phyloP scores from a whole-genome alignment of 306 rosid species.

The Trifolium dubium region DNA sequence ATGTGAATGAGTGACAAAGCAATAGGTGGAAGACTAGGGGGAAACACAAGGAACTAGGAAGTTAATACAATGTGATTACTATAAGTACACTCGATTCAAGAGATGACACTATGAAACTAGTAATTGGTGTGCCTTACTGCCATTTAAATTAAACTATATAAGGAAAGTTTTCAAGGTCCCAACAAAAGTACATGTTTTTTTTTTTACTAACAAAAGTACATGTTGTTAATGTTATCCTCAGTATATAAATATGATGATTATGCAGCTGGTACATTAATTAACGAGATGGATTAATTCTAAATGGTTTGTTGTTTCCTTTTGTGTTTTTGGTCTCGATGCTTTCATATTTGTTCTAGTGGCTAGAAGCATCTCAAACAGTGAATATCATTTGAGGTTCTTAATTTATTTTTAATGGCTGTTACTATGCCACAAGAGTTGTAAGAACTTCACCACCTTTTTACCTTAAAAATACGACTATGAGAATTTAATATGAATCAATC shows the following conservation, averaged over 20 bases:
- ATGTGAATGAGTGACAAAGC: conserved; percentile 19
- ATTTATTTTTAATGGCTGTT: neutral
- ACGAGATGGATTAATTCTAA: conserved; percentile 32
- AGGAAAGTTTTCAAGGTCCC: conserved; percentile 39
- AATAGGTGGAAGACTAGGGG: conserved; percentile 23
- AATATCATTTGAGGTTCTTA: neutral
- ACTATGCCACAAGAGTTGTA: neutral
- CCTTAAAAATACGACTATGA: neutral
- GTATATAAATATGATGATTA: conserved; percentile 25
- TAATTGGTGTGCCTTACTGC: conserved; percentile 22
- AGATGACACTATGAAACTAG: conserved; percentile 43
- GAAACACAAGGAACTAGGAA: conserved; percentile 39
- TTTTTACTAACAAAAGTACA: conserved; percentile 27
- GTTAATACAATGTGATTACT: conserved; percentile 34
- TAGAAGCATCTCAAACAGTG: neutral
- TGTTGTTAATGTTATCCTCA: conserved; percentile 29
- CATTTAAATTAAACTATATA: conserved; percentile 34
- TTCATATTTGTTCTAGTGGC: neutral
- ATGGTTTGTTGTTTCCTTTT: conserved; percentile 39
- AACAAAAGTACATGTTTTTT: conserved; percentile 33
- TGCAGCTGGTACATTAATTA: conserved; percentile 28
- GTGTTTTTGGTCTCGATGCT: neutral
- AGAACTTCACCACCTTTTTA: neutral
- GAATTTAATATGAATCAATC: neutral
- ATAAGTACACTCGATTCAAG: conserved; percentile 43